Conservation (phyloP, 75 land plant species). For the Sequoia sempervirens region DNA sequence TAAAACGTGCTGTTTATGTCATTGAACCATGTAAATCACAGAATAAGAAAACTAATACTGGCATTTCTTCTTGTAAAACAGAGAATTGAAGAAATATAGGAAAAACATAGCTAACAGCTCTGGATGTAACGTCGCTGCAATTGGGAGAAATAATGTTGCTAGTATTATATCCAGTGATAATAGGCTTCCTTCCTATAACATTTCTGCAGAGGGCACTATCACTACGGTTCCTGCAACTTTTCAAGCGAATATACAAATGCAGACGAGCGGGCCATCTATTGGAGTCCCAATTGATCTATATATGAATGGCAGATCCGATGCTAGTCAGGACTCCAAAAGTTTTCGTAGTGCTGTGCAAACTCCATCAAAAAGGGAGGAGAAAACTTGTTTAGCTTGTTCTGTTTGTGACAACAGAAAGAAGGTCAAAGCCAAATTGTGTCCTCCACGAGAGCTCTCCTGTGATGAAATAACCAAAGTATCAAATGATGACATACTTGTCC, state of each 20-base stretch:
- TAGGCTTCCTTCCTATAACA: background rate
- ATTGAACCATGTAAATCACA: no score
- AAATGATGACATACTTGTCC: background rate
- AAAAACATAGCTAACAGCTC: background rate
- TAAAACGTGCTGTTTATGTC: no score
- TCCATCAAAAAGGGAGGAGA: background rate
- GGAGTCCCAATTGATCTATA: background rate
- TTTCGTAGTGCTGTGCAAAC: background rate
- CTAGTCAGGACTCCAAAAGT: background rate
- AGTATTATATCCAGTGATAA: background rate
- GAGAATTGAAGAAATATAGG: background rate
- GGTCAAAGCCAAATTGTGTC: background rate
- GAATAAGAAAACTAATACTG: background rate
- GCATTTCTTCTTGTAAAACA: background rate
- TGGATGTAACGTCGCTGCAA: background rate
- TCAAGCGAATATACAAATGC: background rate
- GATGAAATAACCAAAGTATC: background rate
- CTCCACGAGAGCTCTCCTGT: background rate
- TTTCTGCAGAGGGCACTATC: background rate
- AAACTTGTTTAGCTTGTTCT: background rate
- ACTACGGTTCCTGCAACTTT: background rate
- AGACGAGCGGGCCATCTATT: background rate
- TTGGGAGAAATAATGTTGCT: background rate
- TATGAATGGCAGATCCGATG: background rate
- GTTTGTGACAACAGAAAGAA: background rate